phyloP scores from a whole-genome alignment of 164 flowering plant species.

The Buxus sempervirens region DNA sequence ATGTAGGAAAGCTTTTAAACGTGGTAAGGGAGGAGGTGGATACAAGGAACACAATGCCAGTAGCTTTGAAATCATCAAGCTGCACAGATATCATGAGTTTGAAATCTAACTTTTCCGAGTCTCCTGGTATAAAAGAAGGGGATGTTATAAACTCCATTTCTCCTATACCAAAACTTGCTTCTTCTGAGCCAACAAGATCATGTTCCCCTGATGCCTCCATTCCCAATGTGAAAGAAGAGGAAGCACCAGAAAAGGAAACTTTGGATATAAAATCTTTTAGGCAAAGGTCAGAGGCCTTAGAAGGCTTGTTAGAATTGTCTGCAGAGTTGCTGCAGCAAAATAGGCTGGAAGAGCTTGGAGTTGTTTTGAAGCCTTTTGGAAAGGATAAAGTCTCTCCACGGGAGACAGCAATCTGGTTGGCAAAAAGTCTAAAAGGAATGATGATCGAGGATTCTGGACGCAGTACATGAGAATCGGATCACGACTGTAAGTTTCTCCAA shows the following conservation, averaged over 20 bases:
- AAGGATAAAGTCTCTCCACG: slow-evolving; percentile 93
- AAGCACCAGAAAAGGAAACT: slow-evolving; percentile 55
- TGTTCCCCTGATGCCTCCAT: slow-evolving; percentile 19
- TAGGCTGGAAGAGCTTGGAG: slow-evolving; percentile 78
- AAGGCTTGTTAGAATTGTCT: slow-evolving; percentile 87
- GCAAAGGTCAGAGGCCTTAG: slow-evolving; percentile 97
- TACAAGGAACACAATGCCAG: slow-evolving; percentile 31
- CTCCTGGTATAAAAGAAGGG: slow-evolving; percentile 33
- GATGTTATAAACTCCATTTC: slow-evolving; percentile 23
- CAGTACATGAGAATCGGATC: slow-evolving; percentile 26
- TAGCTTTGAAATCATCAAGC: slow-evolving; percentile 29
- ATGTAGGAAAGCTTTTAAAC: slow-evolving; percentile 64
- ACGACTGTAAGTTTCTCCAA: slow-evolving; percentile 18
- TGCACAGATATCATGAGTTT: slow-evolving; percentile 33
- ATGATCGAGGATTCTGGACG: slow-evolving; percentile 73
- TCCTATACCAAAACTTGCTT: slow-evolving; percentile 24
- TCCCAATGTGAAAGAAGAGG: slow-evolving; percentile 34
- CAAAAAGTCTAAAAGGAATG: slow-evolving; percentile 97
- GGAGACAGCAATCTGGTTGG: slow-evolving; percentile 99
- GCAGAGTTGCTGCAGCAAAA: slow-evolving; percentile 87
- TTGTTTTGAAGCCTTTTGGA: slow-evolving; percentile 92
- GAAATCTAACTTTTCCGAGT: slow-evolving; percentile 36
- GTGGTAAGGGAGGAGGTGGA: slow-evolving; percentile 66
- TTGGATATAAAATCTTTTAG: slow-evolving; percentile 86
- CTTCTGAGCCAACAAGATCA: slow-evolving; percentile 33